A percentile compares a stretch with the other conserved stretches of the same genome.
Conservation (phyloP, 768 basidiomycete genomes). For the Trametes cubensis region DNA sequence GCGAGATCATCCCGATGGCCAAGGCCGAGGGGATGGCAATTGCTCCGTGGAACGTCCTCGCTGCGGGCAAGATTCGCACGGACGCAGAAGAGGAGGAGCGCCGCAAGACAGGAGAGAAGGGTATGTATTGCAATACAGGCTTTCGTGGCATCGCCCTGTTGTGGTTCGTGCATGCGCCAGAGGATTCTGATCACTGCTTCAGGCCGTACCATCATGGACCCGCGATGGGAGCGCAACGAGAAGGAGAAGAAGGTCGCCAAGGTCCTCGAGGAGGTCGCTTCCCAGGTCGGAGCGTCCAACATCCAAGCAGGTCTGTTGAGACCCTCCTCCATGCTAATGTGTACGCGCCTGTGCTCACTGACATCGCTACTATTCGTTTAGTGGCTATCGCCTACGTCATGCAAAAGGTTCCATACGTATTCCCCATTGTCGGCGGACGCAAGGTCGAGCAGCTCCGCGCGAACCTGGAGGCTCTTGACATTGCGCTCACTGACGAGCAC, state of each 20-base stretch:
- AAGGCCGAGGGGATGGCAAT: constrained; percentile 32
- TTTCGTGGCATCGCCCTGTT: too few species aligned
- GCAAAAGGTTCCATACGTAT: constrained; percentile 29
- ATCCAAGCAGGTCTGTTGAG: background rate
- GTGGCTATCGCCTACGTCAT: constrained; percentile 31
- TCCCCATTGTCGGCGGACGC: constrained; percentile 18
- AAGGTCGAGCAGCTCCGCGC: constrained; percentile 21
- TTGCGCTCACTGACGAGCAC: constrained; percentile 23
- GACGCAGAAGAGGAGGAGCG: constrained; percentile 37
- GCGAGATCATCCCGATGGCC: constrained; percentile 40
- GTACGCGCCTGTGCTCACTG: background rate
- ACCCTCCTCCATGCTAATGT: too few species aligned
- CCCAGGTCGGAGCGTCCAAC: constrained; percentile 43
- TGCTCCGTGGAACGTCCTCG: constrained; percentile 44
- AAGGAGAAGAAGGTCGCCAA: constrained; percentile 36
- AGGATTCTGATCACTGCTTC: constrained; percentile 27
- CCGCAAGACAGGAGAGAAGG: constrained; percentile 31
- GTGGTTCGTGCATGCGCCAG: too few species aligned
- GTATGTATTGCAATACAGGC: background rate
- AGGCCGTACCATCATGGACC: constrained; percentile 30
- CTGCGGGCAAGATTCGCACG: constrained; percentile 40
- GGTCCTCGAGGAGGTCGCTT: constrained; percentile 51
- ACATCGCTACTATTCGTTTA: background rate
- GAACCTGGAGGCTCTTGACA: constrained; percentile 9
- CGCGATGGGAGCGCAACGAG: constrained; percentile 38